Evolutionary conservation across 345 rosid species (phyloP).

Genomic region (Dipteronia dyeriana): DNA sequence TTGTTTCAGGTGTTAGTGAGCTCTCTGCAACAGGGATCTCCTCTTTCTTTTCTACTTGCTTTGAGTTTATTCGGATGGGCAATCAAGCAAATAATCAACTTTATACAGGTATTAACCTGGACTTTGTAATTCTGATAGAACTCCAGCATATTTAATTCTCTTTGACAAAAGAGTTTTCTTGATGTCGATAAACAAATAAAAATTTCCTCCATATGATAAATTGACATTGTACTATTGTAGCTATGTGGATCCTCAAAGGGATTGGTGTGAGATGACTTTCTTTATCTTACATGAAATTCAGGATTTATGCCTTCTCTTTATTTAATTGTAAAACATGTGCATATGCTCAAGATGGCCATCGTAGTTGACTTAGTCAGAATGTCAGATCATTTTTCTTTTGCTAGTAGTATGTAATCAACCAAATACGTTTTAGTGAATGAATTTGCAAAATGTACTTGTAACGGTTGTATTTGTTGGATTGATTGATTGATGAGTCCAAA

Average conservation of each 20-base stretch:
- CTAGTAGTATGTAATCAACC: not conserved
- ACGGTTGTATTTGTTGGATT: not conserved
- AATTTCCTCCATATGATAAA: not conserved
- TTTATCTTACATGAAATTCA: not conserved
- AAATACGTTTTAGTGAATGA: not conserved
- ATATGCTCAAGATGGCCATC: not conserved
- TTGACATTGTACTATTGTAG: not conserved
- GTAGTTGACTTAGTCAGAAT: not conserved
- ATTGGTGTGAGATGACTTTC: not conserved
- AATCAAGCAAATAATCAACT: conserved; percentile 73
- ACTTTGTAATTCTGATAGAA: not conserved
- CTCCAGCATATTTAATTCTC: not conserved
- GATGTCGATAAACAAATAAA: not conserved
- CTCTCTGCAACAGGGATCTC: conserved; percentile 45
- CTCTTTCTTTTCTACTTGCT: conserved; percentile 51
- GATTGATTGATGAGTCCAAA: not conserved
- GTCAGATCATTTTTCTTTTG: not conserved
- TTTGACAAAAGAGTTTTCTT: not conserved
- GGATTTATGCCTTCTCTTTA: not conserved
- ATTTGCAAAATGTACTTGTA: not conserved
- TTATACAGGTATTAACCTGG: conserved; percentile 67
- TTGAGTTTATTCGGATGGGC: conserved; percentile 82
- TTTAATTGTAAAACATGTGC: not conserved
- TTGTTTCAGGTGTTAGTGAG: conserved; percentile 53
- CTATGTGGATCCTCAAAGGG: not conserved